A percentile compares a stretch with the other conserved stretches of the same genome.
These are phyloP conservation scores for Leptomonas pyrrhocoris DNA, from an alignment of 208 protist species.

Conservation along the genomic window DNA sequence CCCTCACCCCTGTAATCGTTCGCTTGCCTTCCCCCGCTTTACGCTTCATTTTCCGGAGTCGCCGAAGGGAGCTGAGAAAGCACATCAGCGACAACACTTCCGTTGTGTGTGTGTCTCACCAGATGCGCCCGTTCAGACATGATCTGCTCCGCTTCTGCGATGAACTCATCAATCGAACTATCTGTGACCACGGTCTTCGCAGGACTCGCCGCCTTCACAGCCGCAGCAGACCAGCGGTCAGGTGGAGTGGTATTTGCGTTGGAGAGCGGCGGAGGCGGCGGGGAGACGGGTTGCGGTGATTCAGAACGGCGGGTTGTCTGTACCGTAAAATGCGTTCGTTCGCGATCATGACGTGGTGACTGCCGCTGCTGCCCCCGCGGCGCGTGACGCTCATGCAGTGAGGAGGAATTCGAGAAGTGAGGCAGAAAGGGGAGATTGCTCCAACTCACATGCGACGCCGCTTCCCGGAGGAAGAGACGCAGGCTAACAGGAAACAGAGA, in stretches of 20 bases:
- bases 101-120: not conserved
- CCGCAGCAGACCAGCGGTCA: not conserved
- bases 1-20: too few species aligned
- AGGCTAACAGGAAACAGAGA: not conserved
- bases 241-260: not conserved
- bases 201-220: not conserved
- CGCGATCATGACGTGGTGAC: too few species aligned
- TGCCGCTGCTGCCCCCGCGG: not conserved
- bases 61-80: not conserved
- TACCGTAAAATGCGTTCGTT: too few species aligned
- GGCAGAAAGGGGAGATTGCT: constrained; percentile 1
- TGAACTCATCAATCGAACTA: constrained; percentile 26
- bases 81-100: not conserved
- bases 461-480: not conserved
- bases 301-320: too few species aligned
- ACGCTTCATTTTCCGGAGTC: not conserved
- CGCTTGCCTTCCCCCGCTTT: too few species aligned
- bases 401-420: not conserved
- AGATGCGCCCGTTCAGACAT: constrained; percentile 23
- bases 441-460: not conserved
- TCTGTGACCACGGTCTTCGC: not conserved
- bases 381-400: not conserved
- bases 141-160: constrained; percentile 35
- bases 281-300: too few species aligned
- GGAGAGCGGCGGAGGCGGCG: too few species aligned